A percentile compares a stretch with the other conserved stretches of the same genome.
phyloP scores from a whole-genome alignment of 2,329 filamentous ascomycete species.

The Endocalyx cinctus region DNA sequence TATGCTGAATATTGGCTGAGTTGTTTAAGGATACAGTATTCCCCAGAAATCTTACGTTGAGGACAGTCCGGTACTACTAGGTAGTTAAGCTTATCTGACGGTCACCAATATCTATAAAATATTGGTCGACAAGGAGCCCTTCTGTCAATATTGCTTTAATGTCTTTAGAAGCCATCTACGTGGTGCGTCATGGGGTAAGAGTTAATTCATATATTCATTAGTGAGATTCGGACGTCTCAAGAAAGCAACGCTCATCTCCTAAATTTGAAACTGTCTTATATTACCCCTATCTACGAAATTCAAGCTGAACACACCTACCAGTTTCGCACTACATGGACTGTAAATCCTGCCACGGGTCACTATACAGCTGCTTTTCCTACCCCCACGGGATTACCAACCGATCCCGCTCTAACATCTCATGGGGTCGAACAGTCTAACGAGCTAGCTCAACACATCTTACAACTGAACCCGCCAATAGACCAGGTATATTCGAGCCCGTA shows the following conservation, averaged over 20 bases:
- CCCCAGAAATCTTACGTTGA: no score
- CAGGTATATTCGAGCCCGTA: constrained; percentile 80
- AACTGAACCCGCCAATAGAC: constrained; percentile 63
- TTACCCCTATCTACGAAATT: no score
- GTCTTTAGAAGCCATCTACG: neutral
- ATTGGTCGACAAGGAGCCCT: no score
- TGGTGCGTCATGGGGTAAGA: neutral
- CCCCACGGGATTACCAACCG: constrained; percentile 82
- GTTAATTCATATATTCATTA: constrained; percentile 1
- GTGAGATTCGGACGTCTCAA: neutral
- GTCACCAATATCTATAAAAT: no score
- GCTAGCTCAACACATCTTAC: constrained; percentile 61
- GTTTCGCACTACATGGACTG: constrained; percentile 89
- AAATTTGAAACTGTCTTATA: no score
- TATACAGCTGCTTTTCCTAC: constrained; percentile 71
- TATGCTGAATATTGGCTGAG: no score
- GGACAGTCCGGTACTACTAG: no score
- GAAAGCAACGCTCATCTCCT: no score
- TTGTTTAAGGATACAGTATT: no score
- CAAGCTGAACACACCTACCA: constrained; percentile 35
- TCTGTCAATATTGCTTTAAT: no score
- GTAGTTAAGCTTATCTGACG: no score
- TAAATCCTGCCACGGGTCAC: constrained; percentile 73
- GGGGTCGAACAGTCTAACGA: constrained; percentile 80
- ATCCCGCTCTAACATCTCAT: constrained; percentile 82